Evolutionary conservation across 768 basidiomycete genomes (phyloP).

Genomic region (Pholiota conissans): DNA sequence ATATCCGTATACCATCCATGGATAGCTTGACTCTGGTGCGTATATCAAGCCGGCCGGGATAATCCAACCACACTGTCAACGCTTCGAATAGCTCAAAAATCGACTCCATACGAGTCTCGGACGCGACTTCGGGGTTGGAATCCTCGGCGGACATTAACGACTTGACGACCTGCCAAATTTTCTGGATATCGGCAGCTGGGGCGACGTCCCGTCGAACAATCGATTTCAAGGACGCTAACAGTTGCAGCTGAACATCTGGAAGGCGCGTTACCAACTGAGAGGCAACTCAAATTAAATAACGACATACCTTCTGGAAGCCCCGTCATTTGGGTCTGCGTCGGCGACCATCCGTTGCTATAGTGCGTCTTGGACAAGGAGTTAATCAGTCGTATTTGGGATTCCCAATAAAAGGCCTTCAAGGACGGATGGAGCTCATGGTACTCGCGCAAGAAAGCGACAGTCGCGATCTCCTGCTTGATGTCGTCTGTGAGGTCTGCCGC

Average conservation of each 20-base stretch:
- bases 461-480: neutral
- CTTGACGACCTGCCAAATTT: conserved; percentile 6
- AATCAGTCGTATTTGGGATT: conserved; percentile 11
- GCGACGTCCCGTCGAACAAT: neutral
- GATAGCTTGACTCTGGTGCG: conserved; percentile 1
- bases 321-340: neutral
- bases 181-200: conserved; percentile 2
- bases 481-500: neutral
- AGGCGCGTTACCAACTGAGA: neutral
- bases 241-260: conserved; percentile 7
- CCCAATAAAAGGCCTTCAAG: conserved; percentile 9
- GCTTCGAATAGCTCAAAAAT: conserved; percentile 7
- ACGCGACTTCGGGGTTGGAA: neutral
- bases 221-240: neutral
- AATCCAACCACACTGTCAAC: conserved; percentile 3
- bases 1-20: conserved; percentile 2
- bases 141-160: neutral
- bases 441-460: conserved; percentile 5
- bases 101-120: neutral
- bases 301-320: neutral
- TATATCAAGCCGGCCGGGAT: neutral
- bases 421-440: neutral
- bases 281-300: neutral
- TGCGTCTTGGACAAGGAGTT: neutral
- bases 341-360: neutral